These are phyloP conservation scores for Capillidium heterosporum DNA, from an alignment of 371 early-diverging fungal genomes.

Conservation along the genomic window DNA sequence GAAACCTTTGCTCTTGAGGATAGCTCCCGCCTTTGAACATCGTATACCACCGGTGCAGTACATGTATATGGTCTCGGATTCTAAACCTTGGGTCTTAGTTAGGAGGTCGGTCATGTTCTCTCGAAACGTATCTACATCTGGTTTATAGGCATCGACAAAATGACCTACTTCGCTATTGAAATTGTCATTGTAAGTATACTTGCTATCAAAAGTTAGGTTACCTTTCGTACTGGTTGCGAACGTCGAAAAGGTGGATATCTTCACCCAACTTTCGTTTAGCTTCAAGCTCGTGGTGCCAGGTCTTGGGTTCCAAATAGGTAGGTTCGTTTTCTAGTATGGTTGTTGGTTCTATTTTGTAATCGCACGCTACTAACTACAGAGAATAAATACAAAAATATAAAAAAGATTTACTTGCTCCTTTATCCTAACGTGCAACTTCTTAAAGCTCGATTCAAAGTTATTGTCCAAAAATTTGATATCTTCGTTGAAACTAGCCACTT, in stretches of 20 bases:
- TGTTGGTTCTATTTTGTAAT: constrained; percentile 17
- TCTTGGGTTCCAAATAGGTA: constrained; percentile 34
- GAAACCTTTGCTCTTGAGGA: constrained; percentile 43
- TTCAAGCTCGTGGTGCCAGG: constrained; percentile 39
- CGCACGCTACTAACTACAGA: constrained; percentile 27
- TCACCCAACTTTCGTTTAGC: constrained; percentile 12
- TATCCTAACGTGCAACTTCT: constrained; percentile 36
- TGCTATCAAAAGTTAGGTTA: constrained; percentile 11
- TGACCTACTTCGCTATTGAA: constrained; percentile 35
- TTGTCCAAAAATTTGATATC: constrained; percentile 40
- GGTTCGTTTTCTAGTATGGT: constrained; percentile 41
- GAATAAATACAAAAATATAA: neutral
- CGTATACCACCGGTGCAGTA: constrained; percentile 73
- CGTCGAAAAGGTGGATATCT: constrained; percentile 35
- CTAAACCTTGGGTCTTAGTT: constrained; percentile 21
- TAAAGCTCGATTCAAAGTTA: constrained; percentile 38
- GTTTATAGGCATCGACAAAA: constrained; percentile 40
- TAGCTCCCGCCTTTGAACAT: constrained; percentile 53
- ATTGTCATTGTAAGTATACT: neutral
- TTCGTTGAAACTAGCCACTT: constrained; percentile 13
- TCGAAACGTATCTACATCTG: constrained; percentile 55
- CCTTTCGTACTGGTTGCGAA: constrained; percentile 64
- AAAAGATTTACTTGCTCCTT: constrained; percentile 27
- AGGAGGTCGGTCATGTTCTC: constrained; percentile 30
- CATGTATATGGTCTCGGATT: constrained; percentile 48